phyloP scores from a whole-genome alignment of 2,329 filamentous ascomycete genomes.

The Cryphonectria japonica region DNA sequence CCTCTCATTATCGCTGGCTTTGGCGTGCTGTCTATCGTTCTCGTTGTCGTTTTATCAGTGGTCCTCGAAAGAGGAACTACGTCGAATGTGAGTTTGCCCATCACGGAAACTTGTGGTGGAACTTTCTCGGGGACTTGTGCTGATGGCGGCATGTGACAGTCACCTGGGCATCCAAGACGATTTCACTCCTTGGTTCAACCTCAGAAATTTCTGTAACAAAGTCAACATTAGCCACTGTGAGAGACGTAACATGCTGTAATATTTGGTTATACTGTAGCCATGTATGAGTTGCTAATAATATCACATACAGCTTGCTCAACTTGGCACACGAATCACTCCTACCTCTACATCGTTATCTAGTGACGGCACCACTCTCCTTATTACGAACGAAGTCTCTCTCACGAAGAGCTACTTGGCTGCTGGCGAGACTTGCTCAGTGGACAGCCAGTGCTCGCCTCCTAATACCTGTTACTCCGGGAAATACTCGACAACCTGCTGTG shows the following conservation, averaged over 20 bases:
- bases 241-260: not conserved
- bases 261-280: not conserved
- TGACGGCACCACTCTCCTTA: not conserved
- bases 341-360: not conserved
- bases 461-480: not conserved
- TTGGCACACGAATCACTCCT: not conserved
- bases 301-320: not conserved
- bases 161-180: not conserved
- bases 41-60: not conserved
- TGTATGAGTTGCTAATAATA: not conserved
- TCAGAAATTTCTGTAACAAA: not conserved
- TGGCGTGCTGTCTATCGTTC: not conserved
- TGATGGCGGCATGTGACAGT: not conserved
- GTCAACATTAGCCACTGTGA: not conserved
- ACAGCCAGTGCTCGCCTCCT: not conserved
- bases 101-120: not conserved
- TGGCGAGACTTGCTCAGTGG: not conserved
- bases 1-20: not conserved
- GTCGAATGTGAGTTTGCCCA: not conserved
- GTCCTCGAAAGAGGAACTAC: not conserved
- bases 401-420: not conserved
- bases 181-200: not conserved
- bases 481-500: not conserved
- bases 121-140: not conserved
- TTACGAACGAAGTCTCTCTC: not conserved